Evolutionary conservation across 352 stramenopile species (phyloP), one percentile per base, ranked within the genome.

Genomic region (Phytophthora cryptogea): DNA sequence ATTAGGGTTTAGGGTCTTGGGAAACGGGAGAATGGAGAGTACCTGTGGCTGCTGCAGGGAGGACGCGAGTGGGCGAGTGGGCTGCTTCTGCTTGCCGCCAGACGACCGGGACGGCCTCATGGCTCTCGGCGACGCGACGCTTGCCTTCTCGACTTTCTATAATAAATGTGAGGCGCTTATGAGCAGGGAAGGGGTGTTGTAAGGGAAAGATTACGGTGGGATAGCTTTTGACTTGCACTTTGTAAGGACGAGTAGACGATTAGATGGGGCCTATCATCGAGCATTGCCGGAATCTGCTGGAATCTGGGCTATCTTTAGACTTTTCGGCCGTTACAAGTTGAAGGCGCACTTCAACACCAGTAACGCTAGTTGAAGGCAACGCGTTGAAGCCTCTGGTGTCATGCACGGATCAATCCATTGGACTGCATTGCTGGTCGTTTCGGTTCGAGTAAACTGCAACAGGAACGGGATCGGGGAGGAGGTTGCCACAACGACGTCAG

Each of bases 21-120:
- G 23, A 45, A 54, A 45, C 14, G 27, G 27, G 5, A 31, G 28
- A 17, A 33, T 37, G 45, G 20, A 23, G 20, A 23, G 20, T 65
- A 65, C 61, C 54, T 54, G 59, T 51, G 54, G 51, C 30, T 56
- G 51, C 11, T 28, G 44, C 16, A 10, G 8, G 23, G 54, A 55
- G 14, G 55, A 55, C 59, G 36, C 13, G 48, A 56, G 23, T 61
- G 47, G 57, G 17, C 53, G 44, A 10, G 31, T 62, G 30, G 52
- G 14, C 26, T 66, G 49, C 42, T 49, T 41, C 54, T 63, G 54
- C 30, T 43, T 11, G 36, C 9, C 26, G 20, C 20, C 20, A 23
- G 43, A 41, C 20, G 43, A 43, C 39, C 46, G 31, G 30, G 39
- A 23, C 26, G 31, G 41, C 32, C 53, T 63, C 45, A 64, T 68